Evolutionary conservation across 345 rosid species (phyloP), one percentile per base, ranked within the genome.

Genomic region (Trapa bicornis): DNA sequence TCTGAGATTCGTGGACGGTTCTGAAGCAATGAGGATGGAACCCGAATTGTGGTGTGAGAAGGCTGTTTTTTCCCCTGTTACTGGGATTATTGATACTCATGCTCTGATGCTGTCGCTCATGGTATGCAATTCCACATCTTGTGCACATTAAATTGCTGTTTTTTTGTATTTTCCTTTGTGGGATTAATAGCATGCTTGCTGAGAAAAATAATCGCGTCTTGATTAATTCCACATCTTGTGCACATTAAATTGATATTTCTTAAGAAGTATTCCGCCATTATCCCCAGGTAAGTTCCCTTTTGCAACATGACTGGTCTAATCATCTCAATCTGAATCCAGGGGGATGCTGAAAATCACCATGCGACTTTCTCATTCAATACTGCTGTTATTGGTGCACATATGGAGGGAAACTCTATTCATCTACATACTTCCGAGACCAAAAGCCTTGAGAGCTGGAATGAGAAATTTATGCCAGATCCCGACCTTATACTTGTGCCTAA

Each of bases 21-120:
- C 75, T n/a, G 91, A 88, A 67, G 94, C 94, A 41, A 73, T 79
- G 85, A 80, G 77, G 71, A 83, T 90, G 87, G 98, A 93, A 68
- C 96, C 97, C 48, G 72, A 80, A 42, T 76, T 93, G 80, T 80
- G 83, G 7, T 93, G 97, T 65, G 87, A 80, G 39, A 90, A 85
- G 72, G 98, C 98, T 7, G 79, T 93, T 66, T 67, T 85, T 14
- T 93, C 96, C 12, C 89, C 96, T 69, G 70, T 75, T 60, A 81
- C 98, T 67, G 97, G 97, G 61, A 88, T 93, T 52, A 72, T 93
- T 13, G 96, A 93, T 80, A 66, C 84, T 13, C 97, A 93, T 80
- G 83, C 92, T 45, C 78, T 93, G 57, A 88, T 93, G 96, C 80
- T 93, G 11, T 85, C 94, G 69, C 72, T 93, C 70, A 77, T 81